These are phyloP conservation scores for Monascus purpureus DNA, from an alignment of 495 filamentous ascomycete genomes.

Conservation along the genomic window DNA sequence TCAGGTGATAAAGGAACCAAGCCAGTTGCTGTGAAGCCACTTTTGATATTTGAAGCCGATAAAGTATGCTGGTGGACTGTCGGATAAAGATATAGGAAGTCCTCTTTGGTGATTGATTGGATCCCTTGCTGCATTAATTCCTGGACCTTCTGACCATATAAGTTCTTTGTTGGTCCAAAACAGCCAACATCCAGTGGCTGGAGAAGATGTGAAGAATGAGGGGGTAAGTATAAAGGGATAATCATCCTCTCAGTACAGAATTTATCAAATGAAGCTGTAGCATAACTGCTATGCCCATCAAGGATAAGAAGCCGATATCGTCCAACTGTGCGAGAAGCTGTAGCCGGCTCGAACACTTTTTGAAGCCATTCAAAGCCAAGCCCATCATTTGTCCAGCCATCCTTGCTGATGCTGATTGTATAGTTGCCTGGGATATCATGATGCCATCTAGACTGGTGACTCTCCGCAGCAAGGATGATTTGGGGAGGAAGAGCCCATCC, in stretches of 20 bases:
- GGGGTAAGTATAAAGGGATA: slow-evolving; percentile 10
- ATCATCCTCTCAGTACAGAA: slow-evolving; percentile 10
- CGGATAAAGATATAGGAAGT: not conserved
- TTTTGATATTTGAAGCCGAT: not conserved
- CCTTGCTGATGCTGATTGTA: slow-evolving; percentile 2
- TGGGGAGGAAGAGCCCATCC: slow-evolving; percentile 10
- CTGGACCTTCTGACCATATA: slow-evolving; percentile 4
- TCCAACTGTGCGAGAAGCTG: slow-evolving; percentile 2
- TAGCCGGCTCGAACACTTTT: slow-evolving; percentile 8
- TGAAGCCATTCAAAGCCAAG: slow-evolving; percentile 6
- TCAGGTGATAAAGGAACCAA: not conserved
- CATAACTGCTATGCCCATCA: slow-evolving; percentile 14
- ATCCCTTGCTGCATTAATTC: not conserved
- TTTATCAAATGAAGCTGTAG: slow-evolving; percentile 9
- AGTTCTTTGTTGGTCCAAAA: slow-evolving; percentile 8
- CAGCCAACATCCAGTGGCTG: slow-evolving; percentile 17
- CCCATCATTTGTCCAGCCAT: slow-evolving; percentile 12
- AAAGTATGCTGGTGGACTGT: not conserved
- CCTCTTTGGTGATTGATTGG: not conserved
- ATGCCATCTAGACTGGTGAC: not conserved
- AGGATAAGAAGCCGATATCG: slow-evolving; percentile 13
- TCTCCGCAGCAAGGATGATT: slow-evolving; percentile 10
- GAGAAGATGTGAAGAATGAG: slow-evolving; percentile 12
- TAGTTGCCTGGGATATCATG: not conserved
- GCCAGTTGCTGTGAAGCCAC: not conserved